Conservation (phyloP, 2,329 filamentous ascomycete genomes). For the Paecilomyces variotii region DNA sequence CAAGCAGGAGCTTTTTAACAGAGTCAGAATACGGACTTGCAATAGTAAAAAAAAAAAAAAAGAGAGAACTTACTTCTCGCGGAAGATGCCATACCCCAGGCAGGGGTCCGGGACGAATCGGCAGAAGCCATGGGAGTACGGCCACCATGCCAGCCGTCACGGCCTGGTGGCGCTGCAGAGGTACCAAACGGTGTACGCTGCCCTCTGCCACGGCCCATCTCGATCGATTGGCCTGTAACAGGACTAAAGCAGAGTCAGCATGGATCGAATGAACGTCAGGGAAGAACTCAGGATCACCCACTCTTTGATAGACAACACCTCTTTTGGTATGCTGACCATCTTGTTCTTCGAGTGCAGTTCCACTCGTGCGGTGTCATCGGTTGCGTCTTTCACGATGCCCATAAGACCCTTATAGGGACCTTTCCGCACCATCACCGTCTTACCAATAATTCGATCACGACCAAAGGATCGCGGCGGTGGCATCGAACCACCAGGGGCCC, state of each 20-base stretch:
- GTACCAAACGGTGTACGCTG: constrained; percentile 41
- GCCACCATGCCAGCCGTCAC: constrained; percentile 54
- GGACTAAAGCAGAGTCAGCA: constrained; percentile 28
- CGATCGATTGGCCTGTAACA: constrained; percentile 68
- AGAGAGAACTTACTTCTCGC: constrained; percentile 49
- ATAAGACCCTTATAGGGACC: constrained; percentile 88
- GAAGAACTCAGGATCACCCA: constrained; percentile 33
- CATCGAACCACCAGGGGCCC: constrained; percentile 48
- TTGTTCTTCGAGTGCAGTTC: constrained; percentile 94
- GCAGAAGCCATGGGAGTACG: constrained; percentile 59
- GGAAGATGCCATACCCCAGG: constrained; percentile 57
- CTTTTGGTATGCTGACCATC: constrained; percentile 74
- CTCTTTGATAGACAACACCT: constrained; percentile 78
- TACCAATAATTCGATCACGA: constrained; percentile 76
- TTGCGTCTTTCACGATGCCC: constrained; percentile 92
- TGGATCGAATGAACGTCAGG: constrained; percentile 2
- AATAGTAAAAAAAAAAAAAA: background rate
- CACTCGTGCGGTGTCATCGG: constrained; percentile 74
- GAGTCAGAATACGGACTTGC: constrained; percentile 11
- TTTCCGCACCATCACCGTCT: constrained; percentile 81
- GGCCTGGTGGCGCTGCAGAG: constrained; percentile 35
- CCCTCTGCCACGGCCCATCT: constrained; percentile 51
- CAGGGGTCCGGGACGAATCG: constrained; percentile 63
- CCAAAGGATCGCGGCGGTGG: constrained; percentile 66
- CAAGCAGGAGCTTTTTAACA: constrained; percentile 32